phyloP scores from a whole-genome alignment of 2,329 filamentous ascomycete species.

The Fusarium continuum region DNA sequence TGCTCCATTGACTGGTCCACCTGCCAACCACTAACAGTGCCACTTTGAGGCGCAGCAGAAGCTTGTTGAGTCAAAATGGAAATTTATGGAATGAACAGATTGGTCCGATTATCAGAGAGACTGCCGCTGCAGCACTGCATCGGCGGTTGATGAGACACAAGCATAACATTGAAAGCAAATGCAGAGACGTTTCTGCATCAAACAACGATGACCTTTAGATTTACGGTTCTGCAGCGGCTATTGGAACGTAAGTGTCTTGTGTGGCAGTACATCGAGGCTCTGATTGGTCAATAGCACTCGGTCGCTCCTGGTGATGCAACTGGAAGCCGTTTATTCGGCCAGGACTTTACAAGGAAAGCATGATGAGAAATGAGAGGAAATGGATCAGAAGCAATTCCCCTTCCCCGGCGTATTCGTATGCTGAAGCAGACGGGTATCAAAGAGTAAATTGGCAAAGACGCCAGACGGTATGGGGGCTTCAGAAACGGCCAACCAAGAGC shows the following conservation, averaged over 20 bases:
- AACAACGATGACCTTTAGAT: not conserved
- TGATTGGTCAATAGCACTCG: slow-evolving; percentile 17
- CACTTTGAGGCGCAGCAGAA: slow-evolving; percentile 16
- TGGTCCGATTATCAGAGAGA: not conserved
- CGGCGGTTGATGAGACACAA: not conserved
- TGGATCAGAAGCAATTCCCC: not conserved
- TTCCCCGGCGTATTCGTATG: slow-evolving; percentile 1
- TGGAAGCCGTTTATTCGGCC: slow-evolving; percentile 9
- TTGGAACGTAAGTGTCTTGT: not conserved
- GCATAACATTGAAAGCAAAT: slow-evolving; percentile 11
- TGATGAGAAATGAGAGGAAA: not conserved
- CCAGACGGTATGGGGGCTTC: not conserved
- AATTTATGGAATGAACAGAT: not conserved
- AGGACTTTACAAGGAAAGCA: not conserved
- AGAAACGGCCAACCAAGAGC: slow-evolving; percentile 3
- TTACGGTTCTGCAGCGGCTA: not conserved
- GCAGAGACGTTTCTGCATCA: not conserved
- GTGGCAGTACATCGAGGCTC: not conserved
- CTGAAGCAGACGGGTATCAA: not conserved
- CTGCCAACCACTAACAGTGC: slow-evolving; percentile 32
- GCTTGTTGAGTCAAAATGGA: not conserved
- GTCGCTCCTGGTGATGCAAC: slow-evolving; percentile 9
- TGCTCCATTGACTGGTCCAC: slow-evolving; percentile 18
- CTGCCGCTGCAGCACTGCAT: not conserved
- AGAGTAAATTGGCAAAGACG: not conserved